These are phyloP conservation scores for Botrytis deweyae DNA, from an alignment of 2,329 filamentous ascomycete genomes.

Conservation along the genomic window DNA sequence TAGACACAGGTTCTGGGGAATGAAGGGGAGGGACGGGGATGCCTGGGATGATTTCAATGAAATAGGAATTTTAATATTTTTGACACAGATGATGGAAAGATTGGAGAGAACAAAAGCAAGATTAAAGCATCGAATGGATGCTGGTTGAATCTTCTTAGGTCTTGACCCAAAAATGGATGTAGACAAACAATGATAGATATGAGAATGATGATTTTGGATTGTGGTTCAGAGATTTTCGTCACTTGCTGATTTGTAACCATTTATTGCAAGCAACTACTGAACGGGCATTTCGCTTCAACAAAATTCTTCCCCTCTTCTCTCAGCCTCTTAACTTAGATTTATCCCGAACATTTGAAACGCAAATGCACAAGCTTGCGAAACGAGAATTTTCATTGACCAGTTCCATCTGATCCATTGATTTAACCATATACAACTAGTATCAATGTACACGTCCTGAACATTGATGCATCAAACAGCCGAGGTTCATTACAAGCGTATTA, in stretches of 20 bases:
- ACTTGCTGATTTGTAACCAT: background rate
- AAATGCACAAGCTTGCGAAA: background rate
- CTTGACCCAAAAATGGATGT: background rate
- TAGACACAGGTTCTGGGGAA: background rate
- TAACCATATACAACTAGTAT: background rate
- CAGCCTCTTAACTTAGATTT: background rate
- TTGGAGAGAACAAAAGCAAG: background rate
- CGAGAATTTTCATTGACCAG: background rate
- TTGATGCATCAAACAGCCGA: background rate
- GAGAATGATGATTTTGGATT: background rate
- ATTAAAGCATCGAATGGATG: background rate
- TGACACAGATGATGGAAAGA: background rate
- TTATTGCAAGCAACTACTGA: background rate
- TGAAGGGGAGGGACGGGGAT: background rate
- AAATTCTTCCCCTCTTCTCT: background rate
- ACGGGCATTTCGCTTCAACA: background rate
- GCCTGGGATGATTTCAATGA: conserved; percentile 6
- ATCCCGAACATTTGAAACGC: background rate
- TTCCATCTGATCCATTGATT: background rate
- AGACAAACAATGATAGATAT: conserved; percentile 7
- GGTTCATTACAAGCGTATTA: conserved; percentile 3
- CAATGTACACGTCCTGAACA: background rate
- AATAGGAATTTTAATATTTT: conserved; percentile 4
- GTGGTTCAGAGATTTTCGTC: background rate
- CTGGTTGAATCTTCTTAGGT: conserved; percentile 1